These are phyloP conservation scores for Candida smagusa DNA, from an alignment of 1,139 yeast genomes.

Conservation along the genomic window DNA sequence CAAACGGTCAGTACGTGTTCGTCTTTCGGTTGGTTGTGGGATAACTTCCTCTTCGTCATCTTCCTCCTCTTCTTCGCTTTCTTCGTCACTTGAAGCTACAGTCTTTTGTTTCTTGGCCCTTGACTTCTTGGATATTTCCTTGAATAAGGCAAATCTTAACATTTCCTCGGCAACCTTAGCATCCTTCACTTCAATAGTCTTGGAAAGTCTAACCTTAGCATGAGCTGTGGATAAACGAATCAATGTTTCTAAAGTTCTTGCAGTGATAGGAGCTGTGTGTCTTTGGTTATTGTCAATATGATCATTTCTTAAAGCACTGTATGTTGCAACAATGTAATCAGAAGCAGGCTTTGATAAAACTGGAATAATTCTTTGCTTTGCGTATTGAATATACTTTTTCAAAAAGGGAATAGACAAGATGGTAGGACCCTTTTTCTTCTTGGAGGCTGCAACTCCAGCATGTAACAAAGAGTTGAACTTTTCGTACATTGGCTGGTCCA, in stretches of 20 bases:
- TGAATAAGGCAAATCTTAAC: conserved; percentile 81
- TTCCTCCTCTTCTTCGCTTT: conserved; percentile 12
- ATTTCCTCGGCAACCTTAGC: conserved; percentile 85
- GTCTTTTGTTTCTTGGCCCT: conserved; percentile 33
- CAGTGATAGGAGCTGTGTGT: conserved; percentile 93
- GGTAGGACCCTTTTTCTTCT: conserved; percentile 49
- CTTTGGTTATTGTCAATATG: conserved; percentile 67
- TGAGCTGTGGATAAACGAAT: conserved; percentile 96
- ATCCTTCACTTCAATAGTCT: conserved; percentile 70
- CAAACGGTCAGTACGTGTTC: conserved; percentile 7
- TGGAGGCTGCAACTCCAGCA: conserved; percentile 60
- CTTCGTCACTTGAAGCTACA: conserved; percentile 13
- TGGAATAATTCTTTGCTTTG: conserved; percentile 86
- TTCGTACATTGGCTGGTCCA: conserved; percentile 65
- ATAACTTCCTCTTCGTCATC: conserved; percentile 9
- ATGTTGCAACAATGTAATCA: conserved; percentile 74
- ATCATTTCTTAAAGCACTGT: conserved; percentile 82
- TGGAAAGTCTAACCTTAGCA: conserved; percentile 87
- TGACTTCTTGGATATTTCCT: conserved; percentile 54
- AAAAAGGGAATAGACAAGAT: conserved; percentile 81
- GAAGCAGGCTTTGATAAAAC: conserved; percentile 76
- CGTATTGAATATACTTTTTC: conserved; percentile 90
- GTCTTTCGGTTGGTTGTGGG: conserved; percentile 6
- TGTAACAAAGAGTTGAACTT: conserved; percentile 81
- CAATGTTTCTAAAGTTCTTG: conserved; percentile 94